Evolutionary conservation across 805 yeast genomes (phyloP).

Genomic region (Schizosaccharomyces lindneri): DNA sequence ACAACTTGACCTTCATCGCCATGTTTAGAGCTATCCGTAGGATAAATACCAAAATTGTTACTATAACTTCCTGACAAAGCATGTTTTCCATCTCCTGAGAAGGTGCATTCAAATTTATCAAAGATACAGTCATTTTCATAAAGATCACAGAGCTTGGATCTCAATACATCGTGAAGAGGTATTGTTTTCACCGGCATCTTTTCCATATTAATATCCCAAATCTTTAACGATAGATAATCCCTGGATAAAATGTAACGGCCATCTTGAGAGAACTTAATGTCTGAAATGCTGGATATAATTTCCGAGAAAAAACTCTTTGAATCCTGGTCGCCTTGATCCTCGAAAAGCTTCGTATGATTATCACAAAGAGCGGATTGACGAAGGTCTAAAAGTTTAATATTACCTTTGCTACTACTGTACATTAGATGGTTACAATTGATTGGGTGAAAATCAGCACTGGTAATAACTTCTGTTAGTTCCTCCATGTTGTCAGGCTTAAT

Average conservation of each 20-base stretch:
- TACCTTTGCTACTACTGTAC: conserved; percentile 88
- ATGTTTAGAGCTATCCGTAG: conserved; percentile 18
- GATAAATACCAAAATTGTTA: conserved; percentile 91
- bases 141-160: conserved; percentile 84
- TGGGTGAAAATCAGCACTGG: conserved; percentile 93
- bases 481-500: conserved; percentile 97
- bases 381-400: conserved; percentile 89
- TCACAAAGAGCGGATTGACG: conserved; percentile 87
- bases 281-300: conserved; percentile 80
- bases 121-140: conserved; percentile 96
- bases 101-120: conserved; percentile 91
- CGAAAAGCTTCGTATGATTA: conserved; percentile 48
- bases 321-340: conserved; percentile 78
- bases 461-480: conserved; percentile 91
- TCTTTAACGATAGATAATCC: conserved; percentile 89
- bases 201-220: conserved; percentile 97
- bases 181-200: conserved; percentile 81
- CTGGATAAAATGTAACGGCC: conserved; percentile 91
- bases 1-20: conserved; percentile 37
- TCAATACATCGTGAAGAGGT: conserved; percentile 80
- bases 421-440: conserved; percentile 72
- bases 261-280: conserved; percentile 72
- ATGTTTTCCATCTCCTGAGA: conserved; percentile 74
- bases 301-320: conserved; percentile 92
- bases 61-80: conserved; percentile 94